Conservation (phyloP, 2,329 filamentous ascomycete species). For the Ceratocystis papillata region DNA sequence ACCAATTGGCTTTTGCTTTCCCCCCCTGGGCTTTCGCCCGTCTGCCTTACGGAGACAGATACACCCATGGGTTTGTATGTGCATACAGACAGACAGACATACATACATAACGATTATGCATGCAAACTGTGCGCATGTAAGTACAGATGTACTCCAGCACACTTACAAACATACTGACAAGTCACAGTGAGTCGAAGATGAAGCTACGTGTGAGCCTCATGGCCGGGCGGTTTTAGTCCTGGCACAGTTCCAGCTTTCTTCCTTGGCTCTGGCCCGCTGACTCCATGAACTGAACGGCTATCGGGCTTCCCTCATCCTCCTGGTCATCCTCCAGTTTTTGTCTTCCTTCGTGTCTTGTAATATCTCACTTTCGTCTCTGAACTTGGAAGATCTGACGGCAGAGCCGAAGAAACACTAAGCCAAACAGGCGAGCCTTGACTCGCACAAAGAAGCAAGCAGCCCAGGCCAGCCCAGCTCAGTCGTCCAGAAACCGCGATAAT, state of each 20-base stretch:
- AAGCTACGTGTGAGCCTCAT: neutral
- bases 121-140: neutral
- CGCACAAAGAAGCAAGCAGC: neutral
- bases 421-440: constrained; percentile 5
- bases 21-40: neutral
- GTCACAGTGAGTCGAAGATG: neutral
- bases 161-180: neutral
- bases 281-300: neutral
- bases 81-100: neutral
- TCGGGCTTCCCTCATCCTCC: constrained; percentile 2
- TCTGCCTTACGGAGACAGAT: neutral
- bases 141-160: no score
- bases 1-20: neutral
- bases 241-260: neutral
- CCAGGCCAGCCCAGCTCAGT: neutral
- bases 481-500: neutral
- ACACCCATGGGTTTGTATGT: neutral
- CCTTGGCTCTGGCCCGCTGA: neutral
- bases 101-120: neutral
- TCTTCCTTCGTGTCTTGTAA: neutral
- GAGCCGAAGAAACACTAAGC: constrained; percentile 5
- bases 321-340: neutral
- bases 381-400: neutral
- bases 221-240: no score
- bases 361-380: neutral